A percentile compares a stretch with the other conserved stretches of the same genome.
phyloP scores from a whole-genome alignment of 495 filamentous ascomycete genomes.

The Thermochaetoides thermophila region DNA sequence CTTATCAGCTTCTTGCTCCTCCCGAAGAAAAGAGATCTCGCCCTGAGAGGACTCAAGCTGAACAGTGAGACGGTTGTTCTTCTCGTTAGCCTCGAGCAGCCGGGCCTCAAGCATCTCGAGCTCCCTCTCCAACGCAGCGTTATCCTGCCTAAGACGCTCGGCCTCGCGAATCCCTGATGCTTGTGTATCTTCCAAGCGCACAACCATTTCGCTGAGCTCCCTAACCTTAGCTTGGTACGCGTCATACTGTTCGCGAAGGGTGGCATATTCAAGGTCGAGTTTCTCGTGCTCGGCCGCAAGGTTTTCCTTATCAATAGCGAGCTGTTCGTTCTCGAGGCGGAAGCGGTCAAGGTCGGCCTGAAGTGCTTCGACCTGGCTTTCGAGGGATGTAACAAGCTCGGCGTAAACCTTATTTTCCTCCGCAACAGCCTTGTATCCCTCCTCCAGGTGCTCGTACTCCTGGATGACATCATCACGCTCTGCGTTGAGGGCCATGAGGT shows the following conservation, averaged over 20 bases:
- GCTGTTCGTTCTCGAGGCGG: slow-evolving; percentile 51
- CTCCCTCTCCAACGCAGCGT: slow-evolving; percentile 60
- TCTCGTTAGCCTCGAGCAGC: slow-evolving; percentile 65
- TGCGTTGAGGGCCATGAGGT: slow-evolving; percentile 63
- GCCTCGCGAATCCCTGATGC: slow-evolving; percentile 45
- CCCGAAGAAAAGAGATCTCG: slow-evolving; percentile 87
- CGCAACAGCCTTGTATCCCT: slow-evolving; percentile 61
- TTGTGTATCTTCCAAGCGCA: slow-evolving; percentile 77
- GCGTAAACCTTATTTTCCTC: slow-evolving; percentile 74
- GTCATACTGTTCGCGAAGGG: slow-evolving; percentile 67
- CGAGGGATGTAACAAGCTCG: no score
- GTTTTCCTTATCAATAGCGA: slow-evolving; percentile 56
- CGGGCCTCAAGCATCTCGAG: slow-evolving; percentile 62
- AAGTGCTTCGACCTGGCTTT: slow-evolving; percentile 70
- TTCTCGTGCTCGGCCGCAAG: slow-evolving; percentile 57
- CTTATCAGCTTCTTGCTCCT: slow-evolving; percentile 96
- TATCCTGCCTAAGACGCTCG: slow-evolving; percentile 58
- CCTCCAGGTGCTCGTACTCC: slow-evolving; percentile 63
- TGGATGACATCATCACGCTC: slow-evolving; percentile 79
- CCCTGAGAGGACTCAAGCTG: slow-evolving; percentile 85
- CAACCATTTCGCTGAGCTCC: slow-evolving; percentile 67
- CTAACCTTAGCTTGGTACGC: slow-evolving; percentile 83
- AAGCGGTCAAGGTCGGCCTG: slow-evolving; percentile 64
- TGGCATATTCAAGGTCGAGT: slow-evolving; percentile 50
- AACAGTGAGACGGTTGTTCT: slow-evolving; percentile 70